Conservation (phyloP, 2,329 filamentous ascomycete species). For the Phoma sp. region DNA sequence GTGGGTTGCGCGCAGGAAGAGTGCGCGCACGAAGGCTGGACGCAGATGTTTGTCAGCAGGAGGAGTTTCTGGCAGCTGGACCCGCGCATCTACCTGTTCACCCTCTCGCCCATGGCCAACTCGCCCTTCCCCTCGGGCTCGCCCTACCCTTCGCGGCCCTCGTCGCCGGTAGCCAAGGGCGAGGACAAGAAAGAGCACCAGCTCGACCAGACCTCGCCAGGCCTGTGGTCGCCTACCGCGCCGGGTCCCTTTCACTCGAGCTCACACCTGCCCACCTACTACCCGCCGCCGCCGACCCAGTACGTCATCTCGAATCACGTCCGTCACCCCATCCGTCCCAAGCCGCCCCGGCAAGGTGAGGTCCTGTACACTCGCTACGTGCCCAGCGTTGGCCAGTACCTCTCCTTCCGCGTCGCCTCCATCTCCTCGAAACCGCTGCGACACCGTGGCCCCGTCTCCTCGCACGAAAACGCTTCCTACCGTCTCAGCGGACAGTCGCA, state of each 20-base stretch:
- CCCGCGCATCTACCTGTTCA: slow-evolving; percentile 85
- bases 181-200: slow-evolving; percentile 37
- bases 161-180: slow-evolving; percentile 54
- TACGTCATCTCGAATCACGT: slow-evolving; percentile 80
- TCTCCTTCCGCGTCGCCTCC: slow-evolving; percentile 87
- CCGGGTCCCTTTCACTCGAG: slow-evolving; percentile 78
- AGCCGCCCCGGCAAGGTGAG: slow-evolving; percentile 88
- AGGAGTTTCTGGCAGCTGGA: slow-evolving; percentile 93
- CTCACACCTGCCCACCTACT: slow-evolving; percentile 89
- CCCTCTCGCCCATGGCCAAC: slow-evolving; percentile 67
- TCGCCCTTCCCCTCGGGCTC: slow-evolving; percentile 58
- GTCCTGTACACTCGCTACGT: slow-evolving; percentile 90
- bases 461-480: slow-evolving; percentile 25
- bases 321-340: slow-evolving; percentile 85
- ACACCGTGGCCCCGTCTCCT: slow-evolving; percentile 64
- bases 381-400: slow-evolving; percentile 79
- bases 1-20: slow-evolving; percentile 71
- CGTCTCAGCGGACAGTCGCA: slow-evolving; percentile 50
- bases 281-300: slow-evolving; percentile 80
- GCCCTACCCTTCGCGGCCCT: slow-evolving; percentile 58
- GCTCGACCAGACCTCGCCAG: slow-evolving; percentile 39
- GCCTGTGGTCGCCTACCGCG: slow-evolving; percentile 50
- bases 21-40: slow-evolving; percentile 71
- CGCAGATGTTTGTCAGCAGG: slow-evolving; percentile 80
- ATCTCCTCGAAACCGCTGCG: slow-evolving; percentile 68